These are phyloP conservation scores for Xylariomycetidae sp. DNA, from an alignment of 2,329 filamentous ascomycete genomes.

Conservation along the genomic window DNA sequence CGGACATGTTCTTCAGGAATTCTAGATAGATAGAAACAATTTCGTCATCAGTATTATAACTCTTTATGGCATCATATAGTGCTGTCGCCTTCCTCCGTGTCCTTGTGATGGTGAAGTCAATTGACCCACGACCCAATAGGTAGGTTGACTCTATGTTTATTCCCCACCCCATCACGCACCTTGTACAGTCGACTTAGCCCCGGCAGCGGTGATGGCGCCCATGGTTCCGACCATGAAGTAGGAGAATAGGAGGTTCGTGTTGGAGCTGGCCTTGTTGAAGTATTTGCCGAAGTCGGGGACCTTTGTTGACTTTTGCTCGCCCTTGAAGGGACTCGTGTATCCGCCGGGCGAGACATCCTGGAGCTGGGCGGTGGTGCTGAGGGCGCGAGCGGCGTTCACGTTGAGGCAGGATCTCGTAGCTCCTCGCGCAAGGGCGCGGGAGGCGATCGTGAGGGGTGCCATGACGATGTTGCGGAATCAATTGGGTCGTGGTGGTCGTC, in stretches of 20 bases:
- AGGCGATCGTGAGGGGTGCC: constrained; percentile 65
- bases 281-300: constrained; percentile 92
- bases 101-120: too few relatives aligned
- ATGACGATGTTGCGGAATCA: constrained; percentile 41
- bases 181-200: constrained; percentile 96
- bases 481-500: constrained; percentile 30
- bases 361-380: constrained; percentile 51
- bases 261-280: constrained; percentile 62
- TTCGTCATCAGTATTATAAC: constrained; percentile 18
- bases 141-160: too few relatives aligned
- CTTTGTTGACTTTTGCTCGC: constrained; percentile 55
- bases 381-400: constrained; percentile 42
- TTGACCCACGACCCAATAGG: too few relatives aligned
- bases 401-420: constrained; percentile 37
- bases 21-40: constrained; percentile 55
- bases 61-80: too few relatives aligned
- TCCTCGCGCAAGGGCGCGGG: constrained; percentile 64
- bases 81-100: too few relatives aligned
- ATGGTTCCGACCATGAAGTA: constrained; percentile 99
- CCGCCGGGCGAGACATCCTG: constrained; percentile 33
- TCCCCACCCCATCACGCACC: too few relatives aligned
- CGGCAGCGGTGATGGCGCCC: constrained; percentile 85
- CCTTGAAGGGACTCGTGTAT: constrained; percentile 62
- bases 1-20: constrained; percentile 99
- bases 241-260: constrained; percentile 79